Conservation (phyloP, 768 basidiomycete species). For the Auriscalpium orientale region DNA sequence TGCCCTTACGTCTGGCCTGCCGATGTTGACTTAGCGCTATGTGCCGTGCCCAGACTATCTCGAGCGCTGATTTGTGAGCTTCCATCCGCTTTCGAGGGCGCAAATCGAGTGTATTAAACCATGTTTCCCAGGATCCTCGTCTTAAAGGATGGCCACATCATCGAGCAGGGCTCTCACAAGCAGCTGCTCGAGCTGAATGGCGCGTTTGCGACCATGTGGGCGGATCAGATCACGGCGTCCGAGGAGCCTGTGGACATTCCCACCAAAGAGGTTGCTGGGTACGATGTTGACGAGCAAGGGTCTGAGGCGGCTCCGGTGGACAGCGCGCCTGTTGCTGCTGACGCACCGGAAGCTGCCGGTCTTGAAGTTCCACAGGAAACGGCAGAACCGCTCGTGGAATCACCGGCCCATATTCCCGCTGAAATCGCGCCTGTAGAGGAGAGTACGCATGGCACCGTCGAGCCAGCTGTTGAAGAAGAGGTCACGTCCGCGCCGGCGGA, state of each 20-base stretch:
- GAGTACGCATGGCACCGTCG: background rate
- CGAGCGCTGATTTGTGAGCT: slow-evolving; percentile 42
- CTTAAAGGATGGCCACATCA: slow-evolving; percentile 81
- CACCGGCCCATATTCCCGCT: slow-evolving; percentile 5
- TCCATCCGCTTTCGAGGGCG: background rate
- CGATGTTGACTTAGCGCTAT: slow-evolving; percentile 8
- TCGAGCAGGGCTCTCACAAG: slow-evolving; percentile 74
- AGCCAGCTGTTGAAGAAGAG: slow-evolving; percentile 3
- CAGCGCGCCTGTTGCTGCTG: slow-evolving; percentile 3
- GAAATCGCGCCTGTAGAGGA: slow-evolving; percentile 4
- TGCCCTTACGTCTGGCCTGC: slow-evolving; percentile 1
- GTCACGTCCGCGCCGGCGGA: slow-evolving; percentile 22
- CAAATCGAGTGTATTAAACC: slow-evolving; percentile 2
- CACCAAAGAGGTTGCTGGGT: slow-evolving; percentile 35
- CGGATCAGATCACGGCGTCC: slow-evolving; percentile 65
- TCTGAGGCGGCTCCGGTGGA: slow-evolving; percentile 4
- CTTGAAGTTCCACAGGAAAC: slow-evolving; percentile 6
- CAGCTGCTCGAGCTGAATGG: slow-evolving; percentile 69
- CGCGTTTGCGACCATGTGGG: slow-evolving; percentile 83
- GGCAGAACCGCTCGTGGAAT: slow-evolving; percentile 8
- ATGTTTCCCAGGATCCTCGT: slow-evolving; percentile 64
- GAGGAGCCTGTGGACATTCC: slow-evolving; percentile 39
- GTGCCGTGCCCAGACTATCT: slow-evolving; percentile 38
- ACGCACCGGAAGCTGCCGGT: background rate
- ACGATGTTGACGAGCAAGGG: slow-evolving; percentile 32